A percentile compares a stretch with the other conserved stretches of the same genome.
These are phyloP conservation scores for Byssothecium circinans DNA, from an alignment of 2,329 filamentous ascomycete species.

Conservation along the genomic window DNA sequence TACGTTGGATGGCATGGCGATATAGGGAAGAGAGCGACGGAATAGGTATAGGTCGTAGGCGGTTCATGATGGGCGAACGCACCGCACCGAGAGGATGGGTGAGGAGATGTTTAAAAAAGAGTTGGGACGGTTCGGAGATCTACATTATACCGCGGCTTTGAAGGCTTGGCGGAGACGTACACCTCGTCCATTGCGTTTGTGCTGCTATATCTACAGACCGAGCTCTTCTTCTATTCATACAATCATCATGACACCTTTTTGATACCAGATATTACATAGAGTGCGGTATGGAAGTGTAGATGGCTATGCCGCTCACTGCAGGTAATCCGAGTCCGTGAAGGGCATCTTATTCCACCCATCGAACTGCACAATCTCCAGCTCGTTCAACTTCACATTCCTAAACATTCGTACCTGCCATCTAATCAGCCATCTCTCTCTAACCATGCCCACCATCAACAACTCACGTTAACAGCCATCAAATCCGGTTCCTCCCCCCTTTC, in stretches of 20 bases:
- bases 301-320: constrained; percentile 4
- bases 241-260: neutral
- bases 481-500: constrained; percentile 24
- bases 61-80: constrained; percentile 21
- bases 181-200: neutral
- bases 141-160: constrained; percentile 27
- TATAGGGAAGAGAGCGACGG: neutral
- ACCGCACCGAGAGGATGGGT: constrained; percentile 2
- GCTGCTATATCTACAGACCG: neutral
- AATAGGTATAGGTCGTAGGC: constrained; percentile 6
- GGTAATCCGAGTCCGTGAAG: constrained; percentile 13
- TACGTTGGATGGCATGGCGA: neutral
- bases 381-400: constrained; percentile 26
- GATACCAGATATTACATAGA: neutral
- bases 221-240: too few relatives aligned
- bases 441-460: constrained; percentile 5
- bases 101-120: constrained; percentile 6
- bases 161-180: constrained; percentile 24
- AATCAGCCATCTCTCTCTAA: constrained; percentile 3
- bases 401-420: constrained; percentile 29
- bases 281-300: neutral
- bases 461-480: constrained; percentile 32
- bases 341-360: constrained; percentile 20
- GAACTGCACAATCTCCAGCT: constrained; percentile 23
- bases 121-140: constrained; percentile 4